These are phyloP conservation scores for Mycena filopes DNA, from an alignment of 768 basidiomycete genomes.

Conservation along the genomic window DNA sequence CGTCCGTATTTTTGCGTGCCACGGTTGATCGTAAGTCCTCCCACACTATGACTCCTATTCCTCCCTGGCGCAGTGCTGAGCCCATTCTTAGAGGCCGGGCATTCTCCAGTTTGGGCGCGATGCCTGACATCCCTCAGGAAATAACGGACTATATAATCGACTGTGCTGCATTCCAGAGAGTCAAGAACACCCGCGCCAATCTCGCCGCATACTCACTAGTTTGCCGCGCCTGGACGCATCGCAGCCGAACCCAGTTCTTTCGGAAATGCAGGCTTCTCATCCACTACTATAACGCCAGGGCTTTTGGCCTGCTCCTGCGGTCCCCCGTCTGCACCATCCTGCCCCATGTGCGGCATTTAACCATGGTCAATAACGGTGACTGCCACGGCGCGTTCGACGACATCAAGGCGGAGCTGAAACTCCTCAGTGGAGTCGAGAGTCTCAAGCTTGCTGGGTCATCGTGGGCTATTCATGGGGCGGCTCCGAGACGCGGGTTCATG, in stretches of 20 bases:
- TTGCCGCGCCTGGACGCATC: slow-evolving; percentile 8
- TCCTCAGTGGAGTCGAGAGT: too few species aligned
- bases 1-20: too few species aligned
- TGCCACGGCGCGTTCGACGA: too few species aligned
- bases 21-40: too few species aligned
- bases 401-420: neutral
- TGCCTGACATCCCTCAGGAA: too few species aligned
- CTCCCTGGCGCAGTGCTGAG: too few species aligned
- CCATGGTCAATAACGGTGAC: neutral
- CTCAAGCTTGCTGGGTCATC: neutral
- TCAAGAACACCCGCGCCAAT: neutral
- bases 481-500: slow-evolving; percentile 20
- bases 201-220: slow-evolving; percentile 16
- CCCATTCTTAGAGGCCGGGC: too few species aligned
- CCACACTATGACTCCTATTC: too few species aligned
- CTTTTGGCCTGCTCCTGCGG: neutral
- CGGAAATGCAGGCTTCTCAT: slow-evolving; percentile 6
- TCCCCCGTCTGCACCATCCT: slow-evolving; percentile 17
- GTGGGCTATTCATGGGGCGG: neutral
- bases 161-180: neutral
- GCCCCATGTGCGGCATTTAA: neutral
- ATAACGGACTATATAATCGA: slow-evolving; percentile 12
- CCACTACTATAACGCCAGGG: neutral
- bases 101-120: too few species aligned
- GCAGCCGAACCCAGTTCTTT: slow-evolving; percentile 15